phyloP scores from a whole-genome alignment of 176 grass and related monocot species.

The Luzula sylvatica region DNA sequence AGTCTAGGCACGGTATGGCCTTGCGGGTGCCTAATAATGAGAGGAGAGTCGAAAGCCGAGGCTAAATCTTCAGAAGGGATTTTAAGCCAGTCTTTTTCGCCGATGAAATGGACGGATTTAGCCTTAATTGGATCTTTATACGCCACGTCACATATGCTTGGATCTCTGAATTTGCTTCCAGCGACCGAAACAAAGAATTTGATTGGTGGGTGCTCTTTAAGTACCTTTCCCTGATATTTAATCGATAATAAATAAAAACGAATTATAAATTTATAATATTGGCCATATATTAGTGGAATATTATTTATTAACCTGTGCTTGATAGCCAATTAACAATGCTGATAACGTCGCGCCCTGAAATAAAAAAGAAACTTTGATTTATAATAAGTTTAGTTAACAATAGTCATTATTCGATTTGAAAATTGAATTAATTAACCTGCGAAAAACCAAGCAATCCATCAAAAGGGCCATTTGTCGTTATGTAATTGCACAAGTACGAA shows the following conservation, averaged over 20 bases:
- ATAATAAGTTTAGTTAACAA: background rate
- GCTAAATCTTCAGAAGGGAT: slow-evolving; percentile 71
- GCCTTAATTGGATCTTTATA: slow-evolving; percentile 54
- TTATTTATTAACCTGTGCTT: slow-evolving; percentile 52
- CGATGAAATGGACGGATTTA: slow-evolving; percentile 82
- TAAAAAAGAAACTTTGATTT: background rate
- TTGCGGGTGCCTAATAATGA: slow-evolving; percentile 75
- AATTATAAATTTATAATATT: background rate
- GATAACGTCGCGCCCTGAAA: slow-evolving; percentile 69
- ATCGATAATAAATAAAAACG: background rate
- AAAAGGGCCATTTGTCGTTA: slow-evolving; percentile 71
- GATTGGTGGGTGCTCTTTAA: slow-evolving; percentile 67
- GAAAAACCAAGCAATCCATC: slow-evolving; percentile 82
- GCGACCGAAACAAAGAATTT: slow-evolving; percentile 72
- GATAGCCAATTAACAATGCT: slow-evolving; percentile 68
- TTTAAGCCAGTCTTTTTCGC: slow-evolving; percentile 96
- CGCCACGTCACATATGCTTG: slow-evolving; percentile 53
- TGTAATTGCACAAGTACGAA: slow-evolving; percentile 55
- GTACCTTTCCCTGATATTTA: slow-evolving; percentile 46
- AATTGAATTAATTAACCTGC: slow-evolving; percentile 38
- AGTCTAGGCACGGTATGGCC: slow-evolving; percentile 89
- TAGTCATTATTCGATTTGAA: background rate
- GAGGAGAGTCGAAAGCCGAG: slow-evolving; percentile 57
- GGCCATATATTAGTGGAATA: background rate
- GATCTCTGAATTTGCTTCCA: slow-evolving; percentile 69